phyloP scores from a whole-genome alignment of 768 basidiomycete species.

The Cystobasidium tubakii region DNA sequence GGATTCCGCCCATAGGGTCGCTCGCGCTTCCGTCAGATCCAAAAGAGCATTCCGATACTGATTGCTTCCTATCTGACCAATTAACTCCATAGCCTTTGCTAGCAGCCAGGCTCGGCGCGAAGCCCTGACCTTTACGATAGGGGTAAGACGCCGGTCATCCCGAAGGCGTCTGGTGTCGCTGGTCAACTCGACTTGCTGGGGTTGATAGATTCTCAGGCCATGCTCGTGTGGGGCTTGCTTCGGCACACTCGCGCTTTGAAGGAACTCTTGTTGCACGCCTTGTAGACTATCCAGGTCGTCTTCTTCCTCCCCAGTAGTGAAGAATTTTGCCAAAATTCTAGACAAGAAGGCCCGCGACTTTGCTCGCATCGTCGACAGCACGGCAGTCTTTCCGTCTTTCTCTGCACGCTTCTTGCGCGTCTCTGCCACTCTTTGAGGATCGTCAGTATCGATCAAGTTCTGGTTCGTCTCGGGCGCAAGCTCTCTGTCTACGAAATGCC shows the following conservation, averaged over 20 bases:
- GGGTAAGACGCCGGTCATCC: too few species aligned
- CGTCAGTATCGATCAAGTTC: background rate
- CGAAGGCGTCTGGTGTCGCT: too few species aligned
- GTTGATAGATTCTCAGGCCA: too few species aligned
- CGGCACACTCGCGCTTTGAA: background rate
- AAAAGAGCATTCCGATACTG: background rate
- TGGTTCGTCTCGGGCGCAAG: background rate
- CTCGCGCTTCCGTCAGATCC: background rate
- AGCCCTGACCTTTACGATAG: too few species aligned
- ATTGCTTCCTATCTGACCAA: background rate
- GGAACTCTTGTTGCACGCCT: background rate
- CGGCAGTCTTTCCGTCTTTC: too few species aligned
- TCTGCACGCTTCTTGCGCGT: background rate
- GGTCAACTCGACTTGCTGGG: too few species aligned
- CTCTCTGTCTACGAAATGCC: slow-evolving; percentile 2
- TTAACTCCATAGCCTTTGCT: background rate
- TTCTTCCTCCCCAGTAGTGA: background rate
- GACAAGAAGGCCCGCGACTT: background rate
- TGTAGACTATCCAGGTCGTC: background rate
- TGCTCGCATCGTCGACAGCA: background rate
- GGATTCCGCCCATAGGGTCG: background rate
- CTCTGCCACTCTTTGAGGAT: too few species aligned
- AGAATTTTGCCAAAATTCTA: background rate
- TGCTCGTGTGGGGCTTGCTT: too few species aligned
- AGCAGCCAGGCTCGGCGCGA: too few species aligned